phyloP scores from a whole-genome alignment of 805 yeast species.

The Lipomyces kockii region DNA sequence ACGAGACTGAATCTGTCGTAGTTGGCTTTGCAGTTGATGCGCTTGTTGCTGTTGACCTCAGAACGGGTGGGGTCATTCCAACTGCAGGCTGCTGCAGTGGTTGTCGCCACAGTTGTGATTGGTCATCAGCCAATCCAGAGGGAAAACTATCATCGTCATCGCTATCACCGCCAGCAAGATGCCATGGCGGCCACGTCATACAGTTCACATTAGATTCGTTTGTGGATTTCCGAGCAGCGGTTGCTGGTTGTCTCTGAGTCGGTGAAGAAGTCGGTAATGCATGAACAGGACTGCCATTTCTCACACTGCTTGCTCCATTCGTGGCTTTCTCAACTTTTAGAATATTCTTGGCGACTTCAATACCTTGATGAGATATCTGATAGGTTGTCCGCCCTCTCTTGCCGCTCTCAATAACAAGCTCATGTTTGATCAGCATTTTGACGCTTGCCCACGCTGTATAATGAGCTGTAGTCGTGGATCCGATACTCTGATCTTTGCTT shows the following conservation, averaged over 20 bases:
- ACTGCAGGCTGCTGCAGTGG: neutral
- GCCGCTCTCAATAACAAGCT: constrained; percentile 25
- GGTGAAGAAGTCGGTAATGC: neutral
- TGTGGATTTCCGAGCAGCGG: neutral
- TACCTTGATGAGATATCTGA: constrained; percentile 67
- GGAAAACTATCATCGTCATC: constrained; percentile 1
- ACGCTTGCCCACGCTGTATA: constrained; percentile 79
- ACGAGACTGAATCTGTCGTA: neutral
- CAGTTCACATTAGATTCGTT: neutral
- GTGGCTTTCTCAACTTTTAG: constrained; percentile 39
- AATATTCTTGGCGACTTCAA: constrained; percentile 58
- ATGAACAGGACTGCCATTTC: neutral
- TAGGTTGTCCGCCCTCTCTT: constrained; percentile 55
- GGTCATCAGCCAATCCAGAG: neutral
- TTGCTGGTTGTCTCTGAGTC: neutral
- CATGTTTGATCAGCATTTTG: constrained; percentile 56
- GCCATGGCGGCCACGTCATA: neutral
- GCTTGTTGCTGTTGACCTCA: neutral
- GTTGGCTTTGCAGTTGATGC: neutral
- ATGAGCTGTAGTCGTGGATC: constrained; percentile 48
- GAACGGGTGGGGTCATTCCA: neutral
- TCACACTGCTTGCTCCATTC: neutral
- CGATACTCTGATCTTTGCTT: constrained; percentile 17
- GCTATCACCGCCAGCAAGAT: neutral
- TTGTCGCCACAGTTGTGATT: neutral